phyloP scores from a whole-genome alignment of 257 asterid species.

The Scutellaria baicalensis region DNA sequence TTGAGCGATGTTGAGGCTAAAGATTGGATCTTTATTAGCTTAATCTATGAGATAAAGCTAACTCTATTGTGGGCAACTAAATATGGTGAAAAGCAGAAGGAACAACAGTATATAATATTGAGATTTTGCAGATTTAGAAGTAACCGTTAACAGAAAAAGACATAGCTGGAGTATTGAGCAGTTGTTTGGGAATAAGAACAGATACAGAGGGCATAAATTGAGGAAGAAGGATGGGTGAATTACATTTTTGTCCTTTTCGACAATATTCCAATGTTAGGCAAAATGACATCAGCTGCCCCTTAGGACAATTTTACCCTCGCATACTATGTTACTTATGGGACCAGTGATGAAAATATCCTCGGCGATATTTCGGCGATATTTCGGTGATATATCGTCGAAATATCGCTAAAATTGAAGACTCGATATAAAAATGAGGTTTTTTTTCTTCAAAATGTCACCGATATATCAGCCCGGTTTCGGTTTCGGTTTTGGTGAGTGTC shows the following conservation, averaged over 20 bases:
- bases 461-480: too few species aligned
- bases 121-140: constrained; percentile 16
- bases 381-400: too few species aligned
- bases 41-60: neutral
- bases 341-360: too few species aligned
- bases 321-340: too few species aligned
- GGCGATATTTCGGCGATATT: too few species aligned
- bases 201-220: constrained; percentile 18
- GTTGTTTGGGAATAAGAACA: constrained; percentile 12
- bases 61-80: neutral
- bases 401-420: too few species aligned
- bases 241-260: constrained; percentile 31
- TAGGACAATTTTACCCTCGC: neutral
- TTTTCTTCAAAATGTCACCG: too few species aligned
- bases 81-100: neutral
- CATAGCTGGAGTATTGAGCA: constrained; percentile 24
- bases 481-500: too few species aligned
- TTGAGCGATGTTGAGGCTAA: neutral
- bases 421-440: too few species aligned
- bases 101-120: neutral
- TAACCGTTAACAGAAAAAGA: constrained; percentile 46
- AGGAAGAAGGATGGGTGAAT: constrained; percentile 15
- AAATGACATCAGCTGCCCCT: neutral
- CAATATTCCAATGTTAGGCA: neutral
- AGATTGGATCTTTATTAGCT: constrained; percentile 22